These are phyloP conservation scores for Lachancea cidri DNA, from an alignment of 805 yeast genomes.

Conservation along the genomic window DNA sequence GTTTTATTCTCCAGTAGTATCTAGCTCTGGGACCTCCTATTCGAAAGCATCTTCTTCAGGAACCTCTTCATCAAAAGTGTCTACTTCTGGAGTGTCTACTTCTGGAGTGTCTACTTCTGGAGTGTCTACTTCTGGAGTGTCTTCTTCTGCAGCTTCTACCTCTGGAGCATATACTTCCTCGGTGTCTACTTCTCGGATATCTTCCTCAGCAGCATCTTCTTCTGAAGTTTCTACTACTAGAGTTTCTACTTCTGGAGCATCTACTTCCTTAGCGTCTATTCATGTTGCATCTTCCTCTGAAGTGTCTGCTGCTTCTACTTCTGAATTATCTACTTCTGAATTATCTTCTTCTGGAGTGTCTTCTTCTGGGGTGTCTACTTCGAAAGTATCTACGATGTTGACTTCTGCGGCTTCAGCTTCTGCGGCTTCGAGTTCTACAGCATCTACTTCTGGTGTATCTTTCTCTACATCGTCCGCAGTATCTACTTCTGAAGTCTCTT, in stretches of 20 bases:
- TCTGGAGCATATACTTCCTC: constrained; percentile 1
- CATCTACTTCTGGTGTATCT: background rate
- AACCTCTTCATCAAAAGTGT: background rate
- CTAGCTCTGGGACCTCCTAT: background rate
- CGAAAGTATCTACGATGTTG: background rate
- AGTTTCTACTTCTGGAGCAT: no score
- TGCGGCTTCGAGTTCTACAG: constrained; percentile 1
- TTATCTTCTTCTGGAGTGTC: background rate
- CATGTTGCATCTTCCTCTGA: background rate
- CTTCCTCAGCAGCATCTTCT: background rate
- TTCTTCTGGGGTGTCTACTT: background rate
- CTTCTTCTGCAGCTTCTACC: constrained; percentile 10
- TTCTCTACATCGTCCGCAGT: constrained; percentile 5
- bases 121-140: no score
- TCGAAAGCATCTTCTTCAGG: background rate
- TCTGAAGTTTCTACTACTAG: background rate
- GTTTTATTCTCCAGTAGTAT: constrained; percentile 4
- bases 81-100: background rate
- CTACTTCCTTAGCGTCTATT: constrained; percentile 9
- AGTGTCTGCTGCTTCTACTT: background rate
- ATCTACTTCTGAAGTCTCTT: background rate
- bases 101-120: background rate
- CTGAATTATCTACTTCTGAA: background rate
- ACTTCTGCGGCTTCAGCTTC: constrained; percentile 8
- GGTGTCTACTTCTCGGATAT: background rate